Percentiles rank a stretch among this genome's conserved stretches.
These are phyloP conservation scores for Filobasidium wieringae DNA, from an alignment of 768 basidiomycete species.

Conservation along the genomic window DNA sequence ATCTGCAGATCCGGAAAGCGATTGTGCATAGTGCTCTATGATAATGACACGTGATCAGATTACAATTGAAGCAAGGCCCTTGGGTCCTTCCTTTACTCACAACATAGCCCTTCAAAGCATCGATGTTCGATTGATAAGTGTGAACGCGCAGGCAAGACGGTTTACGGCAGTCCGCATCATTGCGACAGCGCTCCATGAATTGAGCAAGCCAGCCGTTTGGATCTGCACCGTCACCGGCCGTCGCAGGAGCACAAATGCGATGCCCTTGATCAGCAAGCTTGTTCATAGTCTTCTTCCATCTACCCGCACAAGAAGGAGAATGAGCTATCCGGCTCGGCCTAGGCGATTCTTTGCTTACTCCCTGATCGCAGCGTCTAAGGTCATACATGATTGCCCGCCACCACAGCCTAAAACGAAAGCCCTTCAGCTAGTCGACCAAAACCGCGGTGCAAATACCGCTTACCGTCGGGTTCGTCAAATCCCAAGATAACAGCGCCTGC, in stretches of 20 bases:
- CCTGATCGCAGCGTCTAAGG: neutral
- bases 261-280: neutral
- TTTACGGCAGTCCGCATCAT: neutral
- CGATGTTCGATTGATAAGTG: neutral
- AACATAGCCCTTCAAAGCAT: neutral
- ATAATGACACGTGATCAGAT: neutral
- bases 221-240: constrained; percentile 5
- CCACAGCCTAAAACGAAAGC: neutral
- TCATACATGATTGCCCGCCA: constrained; percentile 1
- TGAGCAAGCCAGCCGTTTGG: neutral
- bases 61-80: neutral
- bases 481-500: neutral
- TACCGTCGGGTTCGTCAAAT: constrained; percentile 13
- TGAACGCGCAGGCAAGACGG: constrained; percentile 4
- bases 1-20: neutral
- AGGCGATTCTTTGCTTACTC: neutral
- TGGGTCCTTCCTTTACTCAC: neutral
- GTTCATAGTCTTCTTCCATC: constrained; percentile 2
- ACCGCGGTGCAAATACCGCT: neutral
- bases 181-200: constrained; percentile 4
- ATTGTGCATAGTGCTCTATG: constrained; percentile 1
- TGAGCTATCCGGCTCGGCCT: no score
- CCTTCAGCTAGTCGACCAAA: neutral
- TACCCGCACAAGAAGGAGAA: neutral
- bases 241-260: neutral